A percentile compares a stretch with the other conserved stretches of the same genome.
Evolutionary conservation across 1,284 basidiomycete species (phyloP).

Genomic region (Macrocystidia cucumis): DNA sequence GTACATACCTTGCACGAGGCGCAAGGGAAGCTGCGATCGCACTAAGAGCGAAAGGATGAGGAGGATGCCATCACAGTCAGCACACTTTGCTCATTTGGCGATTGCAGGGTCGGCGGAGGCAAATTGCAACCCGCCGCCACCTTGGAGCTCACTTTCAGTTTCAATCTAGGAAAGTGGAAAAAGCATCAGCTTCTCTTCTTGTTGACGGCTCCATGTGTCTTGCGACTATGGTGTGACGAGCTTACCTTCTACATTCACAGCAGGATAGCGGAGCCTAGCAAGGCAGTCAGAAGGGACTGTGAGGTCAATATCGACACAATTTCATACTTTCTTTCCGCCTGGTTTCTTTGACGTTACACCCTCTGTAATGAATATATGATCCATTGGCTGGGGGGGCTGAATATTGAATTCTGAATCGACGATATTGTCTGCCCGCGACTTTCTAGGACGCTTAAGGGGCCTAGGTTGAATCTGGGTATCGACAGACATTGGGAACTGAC

Average conservation of each 20-base stretch:
- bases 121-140: too few species aligned
- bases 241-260: slow-evolving; percentile 52
- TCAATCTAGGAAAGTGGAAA: slow-evolving; percentile 25
- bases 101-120: slow-evolving; percentile 9
- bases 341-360: slow-evolving; percentile 26
- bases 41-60: slow-evolving; percentile 26
- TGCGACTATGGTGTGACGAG: neutral
- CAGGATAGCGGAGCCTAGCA: slow-evolving; percentile 40
- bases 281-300: slow-evolving; percentile 1
- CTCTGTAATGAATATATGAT: slow-evolving; percentile 35
- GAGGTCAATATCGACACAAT: slow-evolving; percentile 1
- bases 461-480: too few species aligned
- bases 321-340: slow-evolving; percentile 28
- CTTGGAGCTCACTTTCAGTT: slow-evolving; percentile 32
- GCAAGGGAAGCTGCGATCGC: slow-evolving; percentile 51
- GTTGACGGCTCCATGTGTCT: neutral
- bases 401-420: slow-evolving; percentile 7
- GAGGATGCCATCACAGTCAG: too few species aligned
- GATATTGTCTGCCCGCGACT: too few species aligned
- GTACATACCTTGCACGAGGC: slow-evolving; percentile 31
- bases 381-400: slow-evolving; percentile 16
- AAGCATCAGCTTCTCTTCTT: slow-evolving; percentile 4
- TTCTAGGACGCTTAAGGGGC: slow-evolving; percentile 26
- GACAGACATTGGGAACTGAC: too few species aligned
- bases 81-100: slow-evolving; percentile 1